phyloP scores from a whole-genome alignment of 345 rosid species.

The Eucalyptus curtisii region DNA sequence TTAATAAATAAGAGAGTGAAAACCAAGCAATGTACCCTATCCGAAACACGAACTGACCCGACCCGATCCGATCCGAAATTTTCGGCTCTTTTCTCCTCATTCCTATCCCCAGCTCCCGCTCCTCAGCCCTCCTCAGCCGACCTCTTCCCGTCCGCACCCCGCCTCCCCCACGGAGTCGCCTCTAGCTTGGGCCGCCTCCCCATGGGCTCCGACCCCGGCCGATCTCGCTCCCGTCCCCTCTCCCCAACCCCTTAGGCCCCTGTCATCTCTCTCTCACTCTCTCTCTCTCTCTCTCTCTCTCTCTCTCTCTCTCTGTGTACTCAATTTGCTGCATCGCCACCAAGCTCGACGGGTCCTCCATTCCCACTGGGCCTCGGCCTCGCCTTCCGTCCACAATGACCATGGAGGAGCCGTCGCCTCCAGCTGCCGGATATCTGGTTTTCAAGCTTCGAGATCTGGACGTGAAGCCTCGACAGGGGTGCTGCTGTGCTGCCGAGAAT shows the following conservation, averaged over 20 bases:
- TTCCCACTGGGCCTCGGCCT: background rate
- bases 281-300: background rate
- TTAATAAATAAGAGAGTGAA: no score
- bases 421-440: background rate
- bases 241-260: background rate
- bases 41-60: accelerated
- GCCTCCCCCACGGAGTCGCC: no score
- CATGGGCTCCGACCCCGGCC: accelerated
- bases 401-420: background rate
- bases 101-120: no score
- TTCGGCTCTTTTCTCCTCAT: no score
- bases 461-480: background rate
- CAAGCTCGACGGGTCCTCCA: background rate
- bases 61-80: no score
- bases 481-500: accelerated
- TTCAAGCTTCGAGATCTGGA: background rate
- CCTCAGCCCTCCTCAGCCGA: no score
- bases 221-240: no score
- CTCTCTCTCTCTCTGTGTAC: background rate
- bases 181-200: no score
- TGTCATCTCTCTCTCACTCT: background rate
- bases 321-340: background rate
- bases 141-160: accelerated
- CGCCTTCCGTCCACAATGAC: background rate
- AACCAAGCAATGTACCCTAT: no score